Percentiles rank a stretch among this genome's conserved stretches.
These are phyloP conservation scores for Exophiala mesophila DNA, from an alignment of 2,329 filamentous ascomycete species.

Conservation along the genomic window DNA sequence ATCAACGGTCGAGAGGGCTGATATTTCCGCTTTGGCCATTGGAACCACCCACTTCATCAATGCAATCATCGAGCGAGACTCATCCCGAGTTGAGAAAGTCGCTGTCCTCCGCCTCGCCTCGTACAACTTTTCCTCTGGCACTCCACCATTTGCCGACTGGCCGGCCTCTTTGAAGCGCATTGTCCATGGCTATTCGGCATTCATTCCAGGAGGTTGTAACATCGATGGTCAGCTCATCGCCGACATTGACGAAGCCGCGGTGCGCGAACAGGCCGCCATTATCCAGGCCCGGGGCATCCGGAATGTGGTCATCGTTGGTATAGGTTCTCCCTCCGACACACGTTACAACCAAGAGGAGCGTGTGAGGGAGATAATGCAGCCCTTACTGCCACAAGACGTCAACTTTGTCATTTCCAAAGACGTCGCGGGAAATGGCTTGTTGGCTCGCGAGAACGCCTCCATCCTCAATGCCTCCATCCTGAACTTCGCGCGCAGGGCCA, in stretches of 20 bases:
- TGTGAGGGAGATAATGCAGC: constrained; percentile 34
- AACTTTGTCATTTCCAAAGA: constrained; percentile 43
- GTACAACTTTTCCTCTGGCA: constrained; percentile 19
- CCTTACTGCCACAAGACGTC: constrained; percentile 33
- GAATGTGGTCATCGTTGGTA: constrained; percentile 41
- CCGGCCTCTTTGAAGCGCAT: constrained; percentile 42
- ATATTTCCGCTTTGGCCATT: constrained; percentile 44
- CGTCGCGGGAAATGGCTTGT: constrained; percentile 41
- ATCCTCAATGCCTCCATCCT: constrained; percentile 63
- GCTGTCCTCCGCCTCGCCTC: constrained; percentile 49
- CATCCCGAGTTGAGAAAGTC: constrained; percentile 46
- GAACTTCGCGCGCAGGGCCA: constrained; percentile 53
- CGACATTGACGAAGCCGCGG: constrained; percentile 33
- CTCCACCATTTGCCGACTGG: constrained; percentile 48
- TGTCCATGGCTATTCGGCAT: constrained; percentile 44
- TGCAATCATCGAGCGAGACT: constrained; percentile 46
- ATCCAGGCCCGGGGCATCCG: constrained; percentile 37
- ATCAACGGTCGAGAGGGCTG: constrained; percentile 29
- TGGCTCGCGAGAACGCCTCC: constrained; percentile 60
- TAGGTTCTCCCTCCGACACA: constrained; percentile 45
- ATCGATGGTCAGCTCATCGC: constrained; percentile 45
- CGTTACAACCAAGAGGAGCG: constrained; percentile 41
- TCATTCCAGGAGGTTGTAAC: constrained; percentile 47
- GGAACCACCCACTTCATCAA: constrained; percentile 53
- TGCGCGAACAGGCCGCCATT: constrained; percentile 39